A percentile compares a stretch with the other conserved stretches of the same genome.
Evolutionary conservation across 2,329 filamentous ascomycete genomes (phyloP).

Genomic region (Pyrenophora seminiperda): DNA sequence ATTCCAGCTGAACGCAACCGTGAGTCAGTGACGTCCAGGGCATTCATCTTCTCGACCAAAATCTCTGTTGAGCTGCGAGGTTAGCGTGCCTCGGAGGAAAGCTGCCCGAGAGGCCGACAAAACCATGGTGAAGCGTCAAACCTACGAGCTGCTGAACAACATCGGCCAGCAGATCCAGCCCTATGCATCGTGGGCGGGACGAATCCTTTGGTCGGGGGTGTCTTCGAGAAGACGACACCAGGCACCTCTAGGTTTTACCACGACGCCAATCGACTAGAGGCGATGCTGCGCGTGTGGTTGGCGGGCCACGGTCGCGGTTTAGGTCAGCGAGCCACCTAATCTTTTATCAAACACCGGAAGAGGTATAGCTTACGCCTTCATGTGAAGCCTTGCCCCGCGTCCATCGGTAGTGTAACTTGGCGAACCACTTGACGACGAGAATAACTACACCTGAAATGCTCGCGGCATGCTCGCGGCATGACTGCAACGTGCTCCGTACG

Average conservation of each 20-base stretch:
- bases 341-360: conserved; percentile 41
- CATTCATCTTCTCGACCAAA: neutral
- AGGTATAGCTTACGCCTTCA: conserved; percentile 32
- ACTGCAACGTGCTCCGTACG: conserved; percentile 32
- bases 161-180: conserved; percentile 14
- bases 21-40: neutral
- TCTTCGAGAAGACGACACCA: conserved; percentile 12
- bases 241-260: conserved; percentile 16
- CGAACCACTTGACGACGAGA: conserved; percentile 41
- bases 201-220: conserved; percentile 14
- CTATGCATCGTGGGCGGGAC: conserved; percentile 15
- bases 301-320: conserved; percentile 10
- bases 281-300: conserved; percentile 20
- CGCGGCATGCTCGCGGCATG: conserved; percentile 35
- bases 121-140: neutral
- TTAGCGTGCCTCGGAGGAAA: neutral
- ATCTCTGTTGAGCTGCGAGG: neutral
- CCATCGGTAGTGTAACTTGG: conserved; percentile 29
- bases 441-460: conserved; percentile 39
- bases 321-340: conserved; percentile 23
- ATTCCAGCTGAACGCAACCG: conserved; percentile 10
- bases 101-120: neutral
- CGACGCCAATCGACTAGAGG: conserved; percentile 29
- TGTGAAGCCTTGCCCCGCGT: conserved; percentile 29
- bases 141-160: neutral